Evolutionary conservation across 2,329 filamentous ascomycete genomes (phyloP).

Genomic region (Colletotrichum sp.): DNA sequence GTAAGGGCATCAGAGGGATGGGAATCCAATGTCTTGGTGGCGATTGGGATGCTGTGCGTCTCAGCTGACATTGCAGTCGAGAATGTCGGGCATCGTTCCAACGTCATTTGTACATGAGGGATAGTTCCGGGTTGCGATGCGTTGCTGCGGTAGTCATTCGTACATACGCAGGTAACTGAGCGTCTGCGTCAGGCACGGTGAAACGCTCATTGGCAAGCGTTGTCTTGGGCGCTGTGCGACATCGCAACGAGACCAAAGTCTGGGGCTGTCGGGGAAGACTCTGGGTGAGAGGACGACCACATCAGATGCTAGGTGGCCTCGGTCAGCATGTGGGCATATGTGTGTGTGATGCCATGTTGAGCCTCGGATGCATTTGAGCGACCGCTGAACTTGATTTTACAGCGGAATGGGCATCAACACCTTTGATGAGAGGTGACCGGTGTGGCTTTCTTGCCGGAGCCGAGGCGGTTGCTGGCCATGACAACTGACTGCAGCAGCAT

Average conservation of each 20-base stretch:
- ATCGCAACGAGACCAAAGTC: neutral
- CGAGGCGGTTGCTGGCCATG: neutral
- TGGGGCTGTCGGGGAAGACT: neutral
- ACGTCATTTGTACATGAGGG: neutral
- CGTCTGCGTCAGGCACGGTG: neutral
- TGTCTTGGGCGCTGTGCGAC: slow-evolving; percentile 1
- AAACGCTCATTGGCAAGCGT: slow-evolving; percentile 2
- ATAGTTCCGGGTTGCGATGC: neutral
- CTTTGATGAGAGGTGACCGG: neutral
- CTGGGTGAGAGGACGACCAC: neutral
- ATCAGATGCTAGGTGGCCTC: neutral
- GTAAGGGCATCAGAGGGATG: neutral
- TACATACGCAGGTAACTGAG: neutral
- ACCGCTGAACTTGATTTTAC: neutral
- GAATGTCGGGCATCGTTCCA: neutral
- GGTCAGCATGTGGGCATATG: neutral
- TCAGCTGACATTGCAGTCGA: neutral
- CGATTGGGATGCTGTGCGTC: neutral
- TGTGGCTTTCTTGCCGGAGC: neutral
- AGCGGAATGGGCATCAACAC: neutral
- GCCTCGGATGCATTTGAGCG: neutral
- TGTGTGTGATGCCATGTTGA: neutral
- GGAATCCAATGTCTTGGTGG: neutral
- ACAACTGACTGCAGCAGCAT: neutral
- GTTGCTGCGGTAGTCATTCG: neutral